A percentile compares a stretch with the other conserved stretches of the same genome.
phyloP scores from a whole-genome alignment of 306 rosid species.

The Neltuma alba region DNA sequence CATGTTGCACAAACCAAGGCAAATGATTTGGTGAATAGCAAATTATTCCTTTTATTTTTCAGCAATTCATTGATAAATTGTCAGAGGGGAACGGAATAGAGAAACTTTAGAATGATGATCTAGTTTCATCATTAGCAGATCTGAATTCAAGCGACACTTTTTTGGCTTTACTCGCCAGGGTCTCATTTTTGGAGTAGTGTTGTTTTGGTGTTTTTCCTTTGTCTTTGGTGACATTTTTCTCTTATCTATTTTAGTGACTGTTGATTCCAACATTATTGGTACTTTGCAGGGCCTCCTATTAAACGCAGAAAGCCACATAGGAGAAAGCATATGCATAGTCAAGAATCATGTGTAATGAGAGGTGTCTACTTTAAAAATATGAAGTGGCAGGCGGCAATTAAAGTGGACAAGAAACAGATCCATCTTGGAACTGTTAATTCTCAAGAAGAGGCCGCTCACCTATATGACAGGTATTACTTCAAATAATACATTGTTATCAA shows the following conservation, averaged over 20 bases:
- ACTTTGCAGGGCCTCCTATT: constrained; percentile 68
- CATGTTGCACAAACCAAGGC: background rate
- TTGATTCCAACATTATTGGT: background rate
- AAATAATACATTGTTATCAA: constrained; percentile 11
- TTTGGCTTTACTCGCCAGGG: background rate
- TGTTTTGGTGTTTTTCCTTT: background rate
- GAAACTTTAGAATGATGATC: background rate
- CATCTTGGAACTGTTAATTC: constrained; percentile 92
- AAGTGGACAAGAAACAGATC: constrained; percentile 97
- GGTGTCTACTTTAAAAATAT: constrained; percentile 93
- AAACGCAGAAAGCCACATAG: constrained; percentile 90
- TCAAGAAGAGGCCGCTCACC: constrained; percentile 94
- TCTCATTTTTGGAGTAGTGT: constrained; percentile 11
- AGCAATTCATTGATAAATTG: background rate
- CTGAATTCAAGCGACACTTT: background rate
- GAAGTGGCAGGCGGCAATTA: constrained; percentile 99
- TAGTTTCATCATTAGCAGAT: background rate
- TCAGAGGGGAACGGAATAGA: background rate
- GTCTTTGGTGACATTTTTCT: background rate
- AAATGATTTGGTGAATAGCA: background rate
- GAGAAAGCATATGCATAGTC: constrained; percentile 75
- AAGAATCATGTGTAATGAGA: constrained; percentile 80
- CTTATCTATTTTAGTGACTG: background rate
- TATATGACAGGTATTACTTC: constrained; percentile 76
- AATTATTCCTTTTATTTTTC: constrained; percentile 15